A percentile compares a stretch with the other conserved stretches of the same genome.
phyloP scores from a whole-genome alignment of 352 stramenopile genomes.

The Peronospora farinosa region DNA sequence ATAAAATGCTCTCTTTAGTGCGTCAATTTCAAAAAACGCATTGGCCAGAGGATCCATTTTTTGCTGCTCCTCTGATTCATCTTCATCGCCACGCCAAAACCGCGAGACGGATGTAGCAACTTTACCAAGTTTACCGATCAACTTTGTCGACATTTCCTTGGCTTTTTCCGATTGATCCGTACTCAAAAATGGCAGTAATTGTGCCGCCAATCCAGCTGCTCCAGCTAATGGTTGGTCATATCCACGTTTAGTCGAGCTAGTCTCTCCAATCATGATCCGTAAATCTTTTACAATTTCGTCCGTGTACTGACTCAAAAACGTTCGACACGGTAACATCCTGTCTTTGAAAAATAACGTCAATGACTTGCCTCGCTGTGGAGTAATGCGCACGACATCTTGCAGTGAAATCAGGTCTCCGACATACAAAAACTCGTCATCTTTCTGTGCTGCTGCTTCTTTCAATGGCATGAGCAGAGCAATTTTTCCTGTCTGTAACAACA shows the following conservation, averaged over 20 bases:
- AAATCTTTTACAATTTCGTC: conserved; percentile 64
- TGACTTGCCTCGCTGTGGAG: conserved; percentile 65
- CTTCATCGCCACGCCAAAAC: conserved; percentile 62
- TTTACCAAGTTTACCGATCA: conserved; percentile 65
- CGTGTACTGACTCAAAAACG: conserved; percentile 63
- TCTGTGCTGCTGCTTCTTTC: conserved; percentile 6
- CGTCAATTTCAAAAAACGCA: conserved; percentile 46
- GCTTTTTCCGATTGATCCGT: conserved; percentile 66
- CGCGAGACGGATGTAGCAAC: conserved; percentile 53
- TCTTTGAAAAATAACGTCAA: conserved; percentile 80
- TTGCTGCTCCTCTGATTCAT: conserved; percentile 32
- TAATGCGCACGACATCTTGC: conserved; percentile 66
- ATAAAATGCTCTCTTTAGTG: conserved; percentile 58
- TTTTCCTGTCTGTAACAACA: conserved; percentile 65
- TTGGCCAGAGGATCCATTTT: conserved; percentile 32
- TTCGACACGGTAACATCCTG: conserved; percentile 49
- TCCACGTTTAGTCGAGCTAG: conserved; percentile 31
- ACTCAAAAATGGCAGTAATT: conserved; percentile 63
- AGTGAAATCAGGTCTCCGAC: conserved; percentile 61
- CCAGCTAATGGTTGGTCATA: conserved; percentile 22
- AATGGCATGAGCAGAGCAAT: conserved; percentile 48
- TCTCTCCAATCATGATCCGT: conserved; percentile 50
- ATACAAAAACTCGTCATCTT: conserved; percentile 46
- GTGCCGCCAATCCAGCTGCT: conserved; percentile 21
- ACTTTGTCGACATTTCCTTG: conserved; percentile 78